Evolutionary conservation across 208 protist species (phyloP), one percentile per base, ranked within the genome.

Genomic region (Acanthamoeba healyi): DNA sequence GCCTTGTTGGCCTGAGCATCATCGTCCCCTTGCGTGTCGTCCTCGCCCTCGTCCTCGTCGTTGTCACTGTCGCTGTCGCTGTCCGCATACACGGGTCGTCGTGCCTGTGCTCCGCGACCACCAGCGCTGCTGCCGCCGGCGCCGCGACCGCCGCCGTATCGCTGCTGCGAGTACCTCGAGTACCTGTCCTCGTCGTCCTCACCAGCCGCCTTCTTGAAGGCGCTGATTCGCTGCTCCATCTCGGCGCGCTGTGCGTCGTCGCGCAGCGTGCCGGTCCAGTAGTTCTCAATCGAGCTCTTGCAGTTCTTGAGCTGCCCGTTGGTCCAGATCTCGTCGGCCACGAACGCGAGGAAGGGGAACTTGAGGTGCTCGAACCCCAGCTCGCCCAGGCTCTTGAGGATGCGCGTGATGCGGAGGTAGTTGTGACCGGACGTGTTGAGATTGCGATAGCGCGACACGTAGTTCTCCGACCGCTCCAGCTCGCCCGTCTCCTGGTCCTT

Each of bases 381-480:
- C 70, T 94, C 56, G 49, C 74, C 74, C 40, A 94, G 29, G n/a
- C 46, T 51, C 65, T 82, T 89, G 46, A 94, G 58, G 44, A 94
- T 94, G 42, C 92, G 92, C 26, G 49, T 90, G 82, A 90, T 90
- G n/a, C 82, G 82, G 40, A 90, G 82, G 34, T 70, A 63, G 82
- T 90, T 90, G 82, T 90, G 82, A 24, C 42, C 61, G 40, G 42
- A 90, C 12, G 29, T 38, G 58, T 90, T 90, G 82, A 90, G 82
- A 26, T 90, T 90, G 54, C 4, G 38, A 34, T 42, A 90, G 40
- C 82, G 82, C 9, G 61, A 49, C 82, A 70, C 26, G 26, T 49
- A 70, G 12, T 90, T 46, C 9, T 63, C 32, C 54, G 29, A 34
- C 1, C 82, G 82, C n/a, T 90, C 54, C 29, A 90, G 36, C 34